Percentiles rank a stretch among this genome's conserved stretches.
These are phyloP conservation scores for Sporothrix humicola DNA, from an alignment of 2,329 filamentous ascomycete species.

Conservation along the genomic window DNA sequence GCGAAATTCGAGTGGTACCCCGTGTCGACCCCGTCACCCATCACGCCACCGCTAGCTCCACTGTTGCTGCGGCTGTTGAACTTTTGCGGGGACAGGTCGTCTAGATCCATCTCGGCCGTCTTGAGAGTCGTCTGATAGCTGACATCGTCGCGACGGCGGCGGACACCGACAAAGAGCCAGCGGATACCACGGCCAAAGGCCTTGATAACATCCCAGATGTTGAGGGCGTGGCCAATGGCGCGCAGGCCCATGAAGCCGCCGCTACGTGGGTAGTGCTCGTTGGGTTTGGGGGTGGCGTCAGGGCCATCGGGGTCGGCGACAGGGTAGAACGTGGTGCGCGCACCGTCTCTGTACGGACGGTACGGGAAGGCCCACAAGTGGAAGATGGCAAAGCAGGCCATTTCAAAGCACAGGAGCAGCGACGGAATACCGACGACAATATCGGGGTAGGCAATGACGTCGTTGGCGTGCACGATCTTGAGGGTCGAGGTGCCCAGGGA, in stretches of 20 bases:
- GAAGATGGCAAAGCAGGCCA: conserved; percentile 78
- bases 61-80: conserved; percentile 15
- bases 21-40: conserved; percentile 35
- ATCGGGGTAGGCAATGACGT: conserved; percentile 71
- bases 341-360: conserved; percentile 64
- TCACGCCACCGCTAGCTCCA: conserved; percentile 9
- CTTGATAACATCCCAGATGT: conserved; percentile 83
- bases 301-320: conserved; percentile 51
- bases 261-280: conserved; percentile 57
- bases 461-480: conserved; percentile 65
- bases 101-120: conserved; percentile 45
- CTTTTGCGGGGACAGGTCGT: conserved; percentile 43
- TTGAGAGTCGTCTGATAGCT: conserved; percentile 51
- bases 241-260: conserved; percentile 69
- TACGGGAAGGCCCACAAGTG: conserved; percentile 86
- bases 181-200: conserved; percentile 76
- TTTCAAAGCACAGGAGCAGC: conserved; percentile 79
- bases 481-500: conserved; percentile 62
- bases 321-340: conserved; percentile 56
- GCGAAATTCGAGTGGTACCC: conserved; percentile 37
- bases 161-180: conserved; percentile 80
- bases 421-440: conserved; percentile 81
- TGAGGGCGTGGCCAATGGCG: conserved; percentile 74
- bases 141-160: conserved; percentile 59
- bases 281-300: conserved; percentile 51